Evolutionary conservation across 2,329 filamentous ascomycete genomes (phyloP).

Genomic region (Aspergillus pseudonomiae): DNA sequence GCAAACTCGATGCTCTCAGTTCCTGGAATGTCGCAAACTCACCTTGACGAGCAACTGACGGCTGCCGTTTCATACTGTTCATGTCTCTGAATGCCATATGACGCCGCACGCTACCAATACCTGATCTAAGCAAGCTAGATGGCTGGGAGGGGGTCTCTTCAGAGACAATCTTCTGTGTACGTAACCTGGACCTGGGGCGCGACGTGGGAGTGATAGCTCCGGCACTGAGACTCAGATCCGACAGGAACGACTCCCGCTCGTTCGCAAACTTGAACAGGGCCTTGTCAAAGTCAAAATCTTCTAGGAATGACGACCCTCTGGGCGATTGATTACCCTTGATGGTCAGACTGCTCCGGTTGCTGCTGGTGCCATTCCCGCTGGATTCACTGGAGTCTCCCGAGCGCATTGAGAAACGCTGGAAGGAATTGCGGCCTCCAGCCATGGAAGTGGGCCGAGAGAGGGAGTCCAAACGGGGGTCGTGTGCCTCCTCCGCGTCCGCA

Average conservation of each 20-base stretch:
- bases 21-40: constrained; percentile 40
- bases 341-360: constrained; percentile 67
- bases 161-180: constrained; percentile 78
- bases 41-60: constrained; percentile 74
- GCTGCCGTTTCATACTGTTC: constrained; percentile 89
- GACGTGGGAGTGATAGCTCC: constrained; percentile 72
- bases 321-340: constrained; percentile 51
- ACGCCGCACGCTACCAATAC: constrained; percentile 84
- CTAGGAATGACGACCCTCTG: constrained; percentile 48
- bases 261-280: constrained; percentile 91
- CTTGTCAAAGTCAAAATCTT: constrained; percentile 89
- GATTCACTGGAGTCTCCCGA: constrained; percentile 51
- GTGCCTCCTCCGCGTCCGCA: constrained; percentile 57
- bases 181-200: constrained; percentile 73
- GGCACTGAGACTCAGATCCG: constrained; percentile 86
- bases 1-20: background rate
- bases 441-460: constrained; percentile 47
- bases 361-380: constrained; percentile 52
- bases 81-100: constrained; percentile 93
- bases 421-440: constrained; percentile 40
- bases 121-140: constrained; percentile 55
- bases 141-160: constrained; percentile 62
- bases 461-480: constrained; percentile 28
- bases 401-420: constrained; percentile 49
- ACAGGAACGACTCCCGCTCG: constrained; percentile 91